Evolutionary conservation across 352 stramenopile genomes (phyloP), one percentile per base, ranked within the genome.

Genomic region (Phytopythium vexans): DNA sequence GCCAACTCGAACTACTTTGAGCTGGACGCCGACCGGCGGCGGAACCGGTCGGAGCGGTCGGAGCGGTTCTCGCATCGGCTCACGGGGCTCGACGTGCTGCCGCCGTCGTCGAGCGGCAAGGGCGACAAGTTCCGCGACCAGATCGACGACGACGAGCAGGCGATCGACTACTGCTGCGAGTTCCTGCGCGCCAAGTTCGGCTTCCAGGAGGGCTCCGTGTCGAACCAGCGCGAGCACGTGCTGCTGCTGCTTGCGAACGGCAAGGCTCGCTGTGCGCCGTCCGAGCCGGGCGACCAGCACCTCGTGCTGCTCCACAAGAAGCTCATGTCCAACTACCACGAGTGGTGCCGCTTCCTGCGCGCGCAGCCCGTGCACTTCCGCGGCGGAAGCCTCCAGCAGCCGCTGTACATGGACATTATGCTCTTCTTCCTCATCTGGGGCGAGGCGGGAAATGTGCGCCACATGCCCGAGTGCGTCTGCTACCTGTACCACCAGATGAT

Each of bases 341-440:
- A 88, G 35, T 94, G 79, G 82, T 89, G 72, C 61, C 70, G 77
- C 56, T 92, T 92, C 49, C 50, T 94, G 16, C 63, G 71, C 31
- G 60, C 72, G 5, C 54, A 71, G 27, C 90, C 94, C 4, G 72
- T 94, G 44, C 96, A 97, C 52, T 94, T 71, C 47, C 36, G 39
- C n/a, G 62, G 58, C 14, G 8, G 16, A 0, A 54, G 43, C 12
- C 43, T 78, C 37, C 68, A 62, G 53, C 55, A 67, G 40, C 42
- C 64, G 37, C 54, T 85, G 64, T 63, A 91, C 54, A 91, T 91
- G 90, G 95, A 99, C 74, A 65, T 99, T 5, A 94, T 98, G 52
- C 66, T 99, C 5, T 98, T 96, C 58, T 97, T 99, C 46, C 94
- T 97, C 41, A 89, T 98, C 48, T 99, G 96, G 96, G 95, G 96